A percentile compares a stretch with the other conserved stretches of the same genome.
Conservation (phyloP, 148 eudicot species). For the Chenopodium berlandieri region DNA sequence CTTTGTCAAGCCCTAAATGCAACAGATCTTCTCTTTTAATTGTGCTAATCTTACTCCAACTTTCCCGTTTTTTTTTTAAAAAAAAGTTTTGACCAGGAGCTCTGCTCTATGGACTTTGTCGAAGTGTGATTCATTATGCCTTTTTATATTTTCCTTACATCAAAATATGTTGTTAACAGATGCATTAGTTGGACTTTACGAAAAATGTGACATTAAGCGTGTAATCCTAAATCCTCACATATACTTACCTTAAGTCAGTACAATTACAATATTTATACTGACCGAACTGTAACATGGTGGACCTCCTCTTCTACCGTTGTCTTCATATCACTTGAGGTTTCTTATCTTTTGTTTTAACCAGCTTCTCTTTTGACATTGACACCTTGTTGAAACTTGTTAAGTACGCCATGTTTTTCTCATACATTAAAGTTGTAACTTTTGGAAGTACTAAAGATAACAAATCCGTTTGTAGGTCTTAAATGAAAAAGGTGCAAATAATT, state of each 20-base stretch:
- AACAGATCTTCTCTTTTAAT: background rate
- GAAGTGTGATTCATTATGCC: background rate
- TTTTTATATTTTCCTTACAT: background rate
- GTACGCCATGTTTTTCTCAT: background rate
- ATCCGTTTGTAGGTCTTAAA: too few species aligned
- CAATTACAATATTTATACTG: background rate
- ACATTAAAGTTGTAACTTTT: too few species aligned
- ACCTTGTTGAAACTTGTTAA: background rate
- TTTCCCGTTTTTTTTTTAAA: background rate
- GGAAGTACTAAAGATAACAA: too few species aligned
- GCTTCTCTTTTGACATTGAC: background rate
- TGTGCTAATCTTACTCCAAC: background rate
- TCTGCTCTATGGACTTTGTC: background rate
- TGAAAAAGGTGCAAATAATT: too few species aligned
- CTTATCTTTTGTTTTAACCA: background rate
- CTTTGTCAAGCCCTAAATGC: background rate
- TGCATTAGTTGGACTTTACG: background rate
- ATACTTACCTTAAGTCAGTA: background rate
- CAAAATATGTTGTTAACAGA: background rate
- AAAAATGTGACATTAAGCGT: background rate
- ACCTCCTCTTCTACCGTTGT: background rate
- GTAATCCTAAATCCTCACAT: background rate
- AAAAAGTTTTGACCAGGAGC: background rate
- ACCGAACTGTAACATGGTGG: background rate
- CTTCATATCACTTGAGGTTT: slow-evolving; percentile 3